Percentiles rank a stretch among this genome's conserved stretches.
phyloP scores from a whole-genome alignment of 192 early-diverging fungal genomes.

The Gamsiella multidivaricata region DNA sequence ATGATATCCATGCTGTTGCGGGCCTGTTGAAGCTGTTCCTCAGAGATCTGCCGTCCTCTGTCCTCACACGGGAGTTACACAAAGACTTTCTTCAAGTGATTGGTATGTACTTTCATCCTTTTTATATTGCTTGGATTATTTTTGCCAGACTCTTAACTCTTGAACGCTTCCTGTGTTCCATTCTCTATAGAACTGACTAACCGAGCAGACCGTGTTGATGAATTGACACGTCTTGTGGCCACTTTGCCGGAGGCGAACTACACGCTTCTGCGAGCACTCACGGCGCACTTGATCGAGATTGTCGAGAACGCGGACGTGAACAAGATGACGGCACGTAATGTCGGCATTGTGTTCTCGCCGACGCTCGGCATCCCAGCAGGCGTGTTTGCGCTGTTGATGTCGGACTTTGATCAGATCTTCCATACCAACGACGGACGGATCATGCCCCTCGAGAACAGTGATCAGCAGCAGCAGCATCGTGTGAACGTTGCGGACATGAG shows the following conservation, averaged over 20 bases:
- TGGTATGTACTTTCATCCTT: slow-evolving; percentile 55
- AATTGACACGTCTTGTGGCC: slow-evolving; percentile 83
- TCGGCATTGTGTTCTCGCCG: slow-evolving; percentile 96
- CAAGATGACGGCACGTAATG: slow-evolving; percentile 95
- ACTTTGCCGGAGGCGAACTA: slow-evolving; percentile 90
- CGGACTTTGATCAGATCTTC: slow-evolving; percentile 89
- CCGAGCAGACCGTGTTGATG: slow-evolving; percentile 82
- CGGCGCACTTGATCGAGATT: slow-evolving; percentile 90
- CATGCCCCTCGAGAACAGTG: slow-evolving; percentile 46
- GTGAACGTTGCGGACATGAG: no score
- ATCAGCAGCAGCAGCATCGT: no score
- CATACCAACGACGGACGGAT: slow-evolving; percentile 75
- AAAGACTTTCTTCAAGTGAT: slow-evolving; percentile 86
- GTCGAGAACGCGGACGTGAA: slow-evolving; percentile 87
- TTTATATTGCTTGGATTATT: no score
- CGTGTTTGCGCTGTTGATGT: slow-evolving; percentile 92
- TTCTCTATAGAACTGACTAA: slow-evolving; percentile 75
- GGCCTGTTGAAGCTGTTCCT: slow-evolving; percentile 93
- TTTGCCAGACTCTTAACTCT: neutral
- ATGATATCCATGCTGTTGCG: slow-evolving; percentile 95
- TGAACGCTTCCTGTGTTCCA: no score
- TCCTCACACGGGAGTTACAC: slow-evolving; percentile 90
- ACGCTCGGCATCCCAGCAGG: slow-evolving; percentile 93
- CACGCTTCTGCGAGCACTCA: slow-evolving; percentile 85
- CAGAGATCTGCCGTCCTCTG: slow-evolving; percentile 87